Conservation (phyloP, 1,284 basidiomycete species). For the Pulveroboletus sp. region DNA sequence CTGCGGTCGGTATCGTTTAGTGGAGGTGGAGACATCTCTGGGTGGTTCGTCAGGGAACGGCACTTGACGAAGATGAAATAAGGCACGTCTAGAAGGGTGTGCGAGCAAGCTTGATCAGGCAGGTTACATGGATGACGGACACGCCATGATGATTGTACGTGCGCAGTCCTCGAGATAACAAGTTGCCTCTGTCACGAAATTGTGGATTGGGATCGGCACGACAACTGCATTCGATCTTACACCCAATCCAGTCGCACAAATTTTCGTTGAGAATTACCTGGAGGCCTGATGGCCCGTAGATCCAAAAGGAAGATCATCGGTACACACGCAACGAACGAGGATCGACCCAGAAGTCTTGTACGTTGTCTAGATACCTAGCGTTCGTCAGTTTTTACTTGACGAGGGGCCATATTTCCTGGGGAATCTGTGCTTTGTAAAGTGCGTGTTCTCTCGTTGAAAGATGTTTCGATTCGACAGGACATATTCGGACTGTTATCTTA, state of each 20-base stretch:
- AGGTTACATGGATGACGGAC: too few species aligned
- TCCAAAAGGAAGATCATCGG: neutral
- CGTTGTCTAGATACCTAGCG: neutral
- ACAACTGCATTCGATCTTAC: neutral
- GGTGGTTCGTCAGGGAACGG: neutral
- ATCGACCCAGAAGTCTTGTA: neutral
- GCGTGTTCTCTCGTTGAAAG: too few species aligned
- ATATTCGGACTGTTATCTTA: conserved; percentile 6
- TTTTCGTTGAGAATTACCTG: neutral
- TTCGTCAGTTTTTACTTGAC: too few species aligned
- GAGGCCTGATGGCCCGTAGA: neutral
- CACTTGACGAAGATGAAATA: neutral
- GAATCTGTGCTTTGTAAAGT: too few species aligned
- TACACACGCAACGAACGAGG: neutral
- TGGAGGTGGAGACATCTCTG: too few species aligned
- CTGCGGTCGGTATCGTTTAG: neutral
- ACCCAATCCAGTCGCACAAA: neutral
- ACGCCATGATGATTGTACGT: neutral
- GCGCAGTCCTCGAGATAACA: neutral
- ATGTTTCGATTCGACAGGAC: too few species aligned
- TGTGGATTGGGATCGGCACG: neutral
- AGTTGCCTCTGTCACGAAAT: neutral
- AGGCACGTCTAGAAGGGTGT: neutral
- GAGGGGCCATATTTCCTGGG: too few species aligned
- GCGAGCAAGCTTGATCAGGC: too few species aligned